These are phyloP conservation scores for Flueggea neowawraea DNA, from an alignment of 441 rosid genomes.

Conservation along the genomic window DNA sequence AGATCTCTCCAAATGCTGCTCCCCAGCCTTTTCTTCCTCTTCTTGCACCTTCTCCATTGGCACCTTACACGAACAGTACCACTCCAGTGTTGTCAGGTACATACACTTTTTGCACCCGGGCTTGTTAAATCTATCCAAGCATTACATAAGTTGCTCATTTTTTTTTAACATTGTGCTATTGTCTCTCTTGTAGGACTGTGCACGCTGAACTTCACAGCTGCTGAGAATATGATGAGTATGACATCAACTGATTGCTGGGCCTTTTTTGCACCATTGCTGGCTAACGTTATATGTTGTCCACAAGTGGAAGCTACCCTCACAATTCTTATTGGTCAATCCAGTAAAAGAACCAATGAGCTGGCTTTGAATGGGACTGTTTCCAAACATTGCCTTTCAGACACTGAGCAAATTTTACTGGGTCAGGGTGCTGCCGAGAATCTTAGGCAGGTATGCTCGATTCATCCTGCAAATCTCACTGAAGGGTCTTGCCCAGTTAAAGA, in stretches of 20 bases:
- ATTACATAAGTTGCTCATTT: too few species aligned
- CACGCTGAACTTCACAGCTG: conserved; percentile 63
- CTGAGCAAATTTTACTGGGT: conserved; percentile 70
- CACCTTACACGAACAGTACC: too few species aligned
- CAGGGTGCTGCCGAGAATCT: conserved; percentile 57
- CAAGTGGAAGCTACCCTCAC: conserved; percentile 73
- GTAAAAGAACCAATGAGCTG: conserved; percentile 60
- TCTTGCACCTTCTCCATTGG: too few species aligned
- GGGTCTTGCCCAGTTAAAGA: conserved; percentile 78
- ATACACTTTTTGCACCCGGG: too few species aligned
- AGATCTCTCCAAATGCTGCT: too few species aligned
- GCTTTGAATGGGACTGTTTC: conserved; percentile 65
- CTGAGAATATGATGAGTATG: conserved; percentile 64
- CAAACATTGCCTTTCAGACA: conserved; percentile 76
- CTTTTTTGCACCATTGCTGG: conserved; percentile 75
- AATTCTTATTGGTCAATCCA: conserved; percentile 76
- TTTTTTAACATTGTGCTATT: too few species aligned
- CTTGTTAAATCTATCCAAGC: too few species aligned
- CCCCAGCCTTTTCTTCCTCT: too few species aligned
- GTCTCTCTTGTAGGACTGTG: conserved; percentile 19
- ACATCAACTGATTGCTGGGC: conserved; percentile 80
- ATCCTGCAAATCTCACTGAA: conserved; percentile 70
- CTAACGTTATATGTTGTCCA: conserved; percentile 95
- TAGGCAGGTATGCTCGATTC: conserved; percentile 43
- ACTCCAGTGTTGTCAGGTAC: too few species aligned